Evolutionary conservation across 768 basidiomycete species (phyloP).

Genomic region (Podaxis pistillaris): DNA sequence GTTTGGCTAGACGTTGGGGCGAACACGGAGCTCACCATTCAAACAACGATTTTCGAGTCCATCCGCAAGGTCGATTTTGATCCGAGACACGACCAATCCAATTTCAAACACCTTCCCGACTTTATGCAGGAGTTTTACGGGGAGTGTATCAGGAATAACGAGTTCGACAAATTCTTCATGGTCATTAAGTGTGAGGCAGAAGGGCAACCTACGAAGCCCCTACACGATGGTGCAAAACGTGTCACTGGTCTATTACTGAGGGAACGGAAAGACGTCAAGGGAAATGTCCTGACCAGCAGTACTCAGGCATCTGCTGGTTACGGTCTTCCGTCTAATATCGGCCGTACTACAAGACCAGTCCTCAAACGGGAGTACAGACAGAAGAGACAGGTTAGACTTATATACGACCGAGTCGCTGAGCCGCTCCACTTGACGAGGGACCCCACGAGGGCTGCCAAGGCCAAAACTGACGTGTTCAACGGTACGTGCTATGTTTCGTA

Average conservation of each 20-base stretch:
- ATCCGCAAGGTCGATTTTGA: neutral
- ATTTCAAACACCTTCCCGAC: too few relatives aligned
- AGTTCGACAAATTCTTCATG: constrained; percentile 2
- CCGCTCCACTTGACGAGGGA: neutral
- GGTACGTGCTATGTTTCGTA: neutral
- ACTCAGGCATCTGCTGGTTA: neutral
- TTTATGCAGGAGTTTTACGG: neutral
- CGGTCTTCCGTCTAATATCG: neutral
- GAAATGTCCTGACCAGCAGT: neutral
- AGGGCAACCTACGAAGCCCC: too few relatives aligned
- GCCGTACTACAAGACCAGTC: neutral
- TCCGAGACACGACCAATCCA: too few relatives aligned
- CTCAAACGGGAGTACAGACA: neutral
- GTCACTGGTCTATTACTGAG: too few relatives aligned
- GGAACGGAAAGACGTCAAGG: too few relatives aligned
- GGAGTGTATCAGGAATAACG: neutral
- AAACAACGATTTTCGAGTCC: constrained; percentile 12
- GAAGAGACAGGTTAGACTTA: neutral
- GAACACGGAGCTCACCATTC: constrained; percentile 16
- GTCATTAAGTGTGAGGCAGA: too few relatives aligned
- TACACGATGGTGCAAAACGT: too few relatives aligned
- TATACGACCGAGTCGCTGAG: neutral
- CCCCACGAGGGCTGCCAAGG: neutral
- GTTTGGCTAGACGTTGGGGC: constrained; percentile 19
- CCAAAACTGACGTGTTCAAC: neutral